These are phyloP conservation scores for Xylariaceae sp. DNA, from an alignment of 2,329 filamentous ascomycete species.

Conservation along the genomic window DNA sequence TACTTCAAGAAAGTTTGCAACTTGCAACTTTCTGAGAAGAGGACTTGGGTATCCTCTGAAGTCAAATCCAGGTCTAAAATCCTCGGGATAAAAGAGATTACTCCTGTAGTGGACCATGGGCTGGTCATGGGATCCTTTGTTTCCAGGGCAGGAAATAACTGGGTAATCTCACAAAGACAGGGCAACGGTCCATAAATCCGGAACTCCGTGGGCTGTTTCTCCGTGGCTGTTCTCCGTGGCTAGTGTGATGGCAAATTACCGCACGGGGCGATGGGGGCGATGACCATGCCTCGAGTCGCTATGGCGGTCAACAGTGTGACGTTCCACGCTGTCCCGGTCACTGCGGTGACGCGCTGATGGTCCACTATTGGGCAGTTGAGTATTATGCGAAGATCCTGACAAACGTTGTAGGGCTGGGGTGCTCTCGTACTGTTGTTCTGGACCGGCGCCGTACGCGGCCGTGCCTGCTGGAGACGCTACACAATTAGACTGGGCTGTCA, in stretches of 20 bases:
- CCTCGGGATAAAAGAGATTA: slow-evolving; percentile 27
- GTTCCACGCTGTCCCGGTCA: slow-evolving; percentile 29
- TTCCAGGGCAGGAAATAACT: slow-evolving; percentile 27
- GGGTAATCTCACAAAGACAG: slow-evolving; percentile 23
- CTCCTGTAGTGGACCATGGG: slow-evolving; percentile 22
- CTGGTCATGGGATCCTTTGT: slow-evolving; percentile 26
- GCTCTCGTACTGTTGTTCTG: slow-evolving; percentile 49
- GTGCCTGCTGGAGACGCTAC: slow-evolving; percentile 49
- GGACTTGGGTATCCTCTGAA: slow-evolving; percentile 23
- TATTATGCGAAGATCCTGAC: slow-evolving; percentile 25
- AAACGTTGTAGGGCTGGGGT: slow-evolving; percentile 33
- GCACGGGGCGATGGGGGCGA: slow-evolving; percentile 26
- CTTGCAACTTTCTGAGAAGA: slow-evolving; percentile 31
- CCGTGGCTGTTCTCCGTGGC: too few relatives aligned
- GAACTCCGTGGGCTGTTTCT: slow-evolving; percentile 21
- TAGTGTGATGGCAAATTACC: slow-evolving; percentile 25
- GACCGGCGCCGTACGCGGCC: slow-evolving; percentile 36
- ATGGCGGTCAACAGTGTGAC: slow-evolving; percentile 27
- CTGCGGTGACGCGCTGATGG: slow-evolving; percentile 26
- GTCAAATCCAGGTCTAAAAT: slow-evolving; percentile 30
- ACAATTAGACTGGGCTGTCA: slow-evolving; percentile 38
- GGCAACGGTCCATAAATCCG: slow-evolving; percentile 16
- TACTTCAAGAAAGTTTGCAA: slow-evolving; percentile 29
- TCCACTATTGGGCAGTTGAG: slow-evolving; percentile 30
- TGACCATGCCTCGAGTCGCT: slow-evolving; percentile 26